Evolutionary conservation across 164 flowering plant genomes (phyloP).

Genomic region (Taxillus chinensis): DNA sequence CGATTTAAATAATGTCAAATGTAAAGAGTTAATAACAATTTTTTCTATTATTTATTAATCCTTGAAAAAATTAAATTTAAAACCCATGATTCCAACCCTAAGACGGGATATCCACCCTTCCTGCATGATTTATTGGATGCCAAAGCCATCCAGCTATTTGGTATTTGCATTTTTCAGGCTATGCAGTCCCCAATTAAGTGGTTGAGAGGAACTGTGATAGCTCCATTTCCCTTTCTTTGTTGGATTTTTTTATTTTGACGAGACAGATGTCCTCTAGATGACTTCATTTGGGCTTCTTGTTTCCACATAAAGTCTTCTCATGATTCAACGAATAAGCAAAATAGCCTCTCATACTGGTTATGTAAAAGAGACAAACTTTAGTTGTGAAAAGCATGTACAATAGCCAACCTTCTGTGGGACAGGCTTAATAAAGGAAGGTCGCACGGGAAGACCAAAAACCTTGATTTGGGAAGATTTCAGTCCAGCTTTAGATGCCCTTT

Average conservation of each 20-base stretch:
- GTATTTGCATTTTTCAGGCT: too few species aligned
- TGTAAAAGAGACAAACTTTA: too few species aligned
- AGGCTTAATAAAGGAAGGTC: constrained; percentile 91
- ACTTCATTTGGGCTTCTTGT: background rate
- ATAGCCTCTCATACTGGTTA: background rate
- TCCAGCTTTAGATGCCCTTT: constrained; percentile 87
- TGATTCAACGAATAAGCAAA: background rate
- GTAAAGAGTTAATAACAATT: too few species aligned
- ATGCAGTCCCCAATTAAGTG: too few species aligned
- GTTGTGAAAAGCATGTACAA: too few species aligned
- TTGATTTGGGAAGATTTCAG: constrained; percentile 75
- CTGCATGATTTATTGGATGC: too few species aligned
- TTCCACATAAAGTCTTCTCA: background rate
- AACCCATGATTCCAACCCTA: too few species aligned
- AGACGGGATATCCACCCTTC: too few species aligned
- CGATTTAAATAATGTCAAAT: too few species aligned
- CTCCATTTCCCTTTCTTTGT: background rate
- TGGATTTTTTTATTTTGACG: background rate
- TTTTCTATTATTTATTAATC: too few species aligned
- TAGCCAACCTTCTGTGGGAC: constrained; percentile 70
- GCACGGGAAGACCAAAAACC: constrained; percentile 93
- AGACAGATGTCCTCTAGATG: background rate
- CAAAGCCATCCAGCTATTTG: too few species aligned
- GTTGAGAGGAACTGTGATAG: background rate
- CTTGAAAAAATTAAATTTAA: too few species aligned